A percentile compares a stretch with the other conserved stretches of the same genome.
Conservation (phyloP, 202 grass and related monocot genomes). For the Elaeis oleifera region DNA sequence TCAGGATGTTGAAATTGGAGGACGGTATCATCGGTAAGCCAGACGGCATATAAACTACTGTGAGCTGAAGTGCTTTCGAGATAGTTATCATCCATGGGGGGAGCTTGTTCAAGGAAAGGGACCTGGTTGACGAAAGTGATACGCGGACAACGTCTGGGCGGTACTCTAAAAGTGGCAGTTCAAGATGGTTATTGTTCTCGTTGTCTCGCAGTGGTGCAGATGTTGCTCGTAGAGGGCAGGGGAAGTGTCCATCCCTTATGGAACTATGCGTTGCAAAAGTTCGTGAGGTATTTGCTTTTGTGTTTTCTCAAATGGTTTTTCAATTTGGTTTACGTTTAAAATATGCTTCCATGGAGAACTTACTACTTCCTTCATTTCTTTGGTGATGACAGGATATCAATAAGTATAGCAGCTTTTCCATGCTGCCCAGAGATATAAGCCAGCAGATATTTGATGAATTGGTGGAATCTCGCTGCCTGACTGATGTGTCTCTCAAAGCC, state of each 20-base stretch:
- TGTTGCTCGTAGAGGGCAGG: conserved; percentile 29
- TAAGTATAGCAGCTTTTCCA: conserved; percentile 61
- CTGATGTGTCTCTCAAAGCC: conserved; percentile 43
- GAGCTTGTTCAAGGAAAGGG: conserved; percentile 85
- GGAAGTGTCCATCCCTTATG: conserved; percentile 54
- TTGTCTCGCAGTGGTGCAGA: conserved; percentile 42
- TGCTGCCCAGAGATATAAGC: conserved; percentile 92
- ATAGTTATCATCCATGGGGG: conserved; percentile 47
- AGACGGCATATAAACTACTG: too few species aligned
- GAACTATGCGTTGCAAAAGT: conserved; percentile 83
- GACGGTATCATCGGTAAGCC: too few species aligned
- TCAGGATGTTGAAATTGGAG: too few species aligned
- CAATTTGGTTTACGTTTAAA: too few species aligned
- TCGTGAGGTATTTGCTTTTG: conserved; percentile 39
- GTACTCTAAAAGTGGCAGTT: conserved; percentile 83
- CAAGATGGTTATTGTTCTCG: conserved; percentile 74
- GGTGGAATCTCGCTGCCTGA: conserved; percentile 53
- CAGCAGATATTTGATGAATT: conserved; percentile 92
- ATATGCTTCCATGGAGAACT: too few species aligned
- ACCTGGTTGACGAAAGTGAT: conserved; percentile 38
- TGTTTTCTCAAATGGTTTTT: background rate
- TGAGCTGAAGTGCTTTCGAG: conserved; percentile 7
- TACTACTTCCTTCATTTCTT: background rate
- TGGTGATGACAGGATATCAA: conserved; percentile 57
- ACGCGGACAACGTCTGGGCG: conserved; percentile 33